phyloP scores from a whole-genome alignment of 2,329 filamentous ascomycete genomes.

The Colletotrichum filicis region DNA sequence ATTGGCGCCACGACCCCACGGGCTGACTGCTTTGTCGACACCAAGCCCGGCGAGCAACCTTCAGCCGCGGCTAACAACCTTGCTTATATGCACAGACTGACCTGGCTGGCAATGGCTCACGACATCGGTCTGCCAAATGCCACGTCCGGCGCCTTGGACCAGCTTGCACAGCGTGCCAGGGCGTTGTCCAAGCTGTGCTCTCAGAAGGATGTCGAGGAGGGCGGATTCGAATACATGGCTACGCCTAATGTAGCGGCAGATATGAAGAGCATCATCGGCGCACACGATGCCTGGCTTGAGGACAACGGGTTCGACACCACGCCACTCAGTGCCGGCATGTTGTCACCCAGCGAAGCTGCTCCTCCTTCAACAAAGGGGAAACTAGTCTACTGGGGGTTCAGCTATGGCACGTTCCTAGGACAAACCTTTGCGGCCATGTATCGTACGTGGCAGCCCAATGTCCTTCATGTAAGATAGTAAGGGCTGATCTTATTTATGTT shows the following conservation, averaged over 20 bases:
- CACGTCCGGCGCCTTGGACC: conserved; percentile 44
- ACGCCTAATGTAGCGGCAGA: conserved; percentile 38
- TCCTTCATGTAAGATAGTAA: not conserved
- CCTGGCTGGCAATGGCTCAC: conserved; percentile 44
- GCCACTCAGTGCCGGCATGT: not conserved
- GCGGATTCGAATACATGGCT: conserved; percentile 33
- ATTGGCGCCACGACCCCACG: conserved; percentile 51
- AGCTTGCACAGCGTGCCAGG: conserved; percentile 41
- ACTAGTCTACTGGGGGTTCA: conserved; percentile 50
- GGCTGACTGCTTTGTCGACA: conserved; percentile 50
- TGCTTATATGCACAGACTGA: conserved; percentile 45
- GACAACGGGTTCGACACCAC: conserved; percentile 21
- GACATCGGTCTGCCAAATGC: conserved; percentile 49
- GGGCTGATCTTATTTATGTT: not conserved
- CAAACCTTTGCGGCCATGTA: conserved; percentile 51
- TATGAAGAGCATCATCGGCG: conserved; percentile 36
- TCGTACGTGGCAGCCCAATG: conserved; percentile 32
- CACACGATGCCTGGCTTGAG: conserved; percentile 30
- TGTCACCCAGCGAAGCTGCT: conserved; percentile 6
- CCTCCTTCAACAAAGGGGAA: conserved; percentile 36
- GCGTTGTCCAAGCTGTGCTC: conserved; percentile 47
- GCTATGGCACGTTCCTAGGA: conserved; percentile 50
- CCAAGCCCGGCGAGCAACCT: not conserved
- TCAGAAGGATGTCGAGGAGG: conserved; percentile 39
- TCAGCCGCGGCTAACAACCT: conserved; percentile 39